Evolutionary conservation across 345 rosid genomes (phyloP).

Genomic region (Gossypium longicalyx): DNA sequence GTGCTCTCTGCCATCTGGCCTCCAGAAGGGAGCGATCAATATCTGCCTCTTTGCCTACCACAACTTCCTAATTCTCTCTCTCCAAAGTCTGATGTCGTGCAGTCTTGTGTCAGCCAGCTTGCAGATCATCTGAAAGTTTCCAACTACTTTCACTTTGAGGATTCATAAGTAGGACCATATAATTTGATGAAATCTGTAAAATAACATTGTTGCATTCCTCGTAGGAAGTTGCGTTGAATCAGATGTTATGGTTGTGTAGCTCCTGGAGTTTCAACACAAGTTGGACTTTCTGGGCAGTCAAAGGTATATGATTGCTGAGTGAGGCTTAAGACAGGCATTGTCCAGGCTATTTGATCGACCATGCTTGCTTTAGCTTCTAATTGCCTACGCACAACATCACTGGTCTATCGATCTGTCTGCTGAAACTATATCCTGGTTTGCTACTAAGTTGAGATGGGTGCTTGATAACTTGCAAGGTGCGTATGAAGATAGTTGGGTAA

Average conservation of each 20-base stretch:
- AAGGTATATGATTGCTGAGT: conserved; percentile 10
- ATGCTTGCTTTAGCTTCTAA: conserved; percentile 32
- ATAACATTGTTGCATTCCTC: conserved; percentile 18
- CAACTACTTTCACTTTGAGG: conserved; percentile 47
- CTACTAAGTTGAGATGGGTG: conserved; percentile 7
- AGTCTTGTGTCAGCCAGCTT: conserved; percentile 48
- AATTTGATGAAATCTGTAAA: conserved; percentile 5
- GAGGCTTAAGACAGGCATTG: conserved; percentile 13
- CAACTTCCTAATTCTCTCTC: conserved; percentile 61
- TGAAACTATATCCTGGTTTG: neutral
- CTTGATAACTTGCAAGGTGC: conserved; percentile 16
- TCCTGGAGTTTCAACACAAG: neutral
- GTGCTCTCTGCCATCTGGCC: conserved; percentile 50
- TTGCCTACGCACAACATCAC: conserved; percentile 5
- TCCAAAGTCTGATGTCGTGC: conserved; percentile 43
- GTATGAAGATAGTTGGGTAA: conserved; percentile 1
- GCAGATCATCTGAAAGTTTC: conserved; percentile 59
- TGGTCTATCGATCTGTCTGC: neutral
- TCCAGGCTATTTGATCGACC: conserved; percentile 15
- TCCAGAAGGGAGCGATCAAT: conserved; percentile 42
- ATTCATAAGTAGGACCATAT: conserved; percentile 18
- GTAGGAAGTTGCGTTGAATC: conserved; percentile 2
- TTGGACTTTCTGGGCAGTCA: conserved; percentile 1
- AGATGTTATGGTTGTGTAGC: neutral
- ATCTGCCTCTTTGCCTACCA: conserved; percentile 78